Base-by-base conservation (phyloP, 2,329 filamentous ascomycete species). In the Cladosporium velox region DNA sequence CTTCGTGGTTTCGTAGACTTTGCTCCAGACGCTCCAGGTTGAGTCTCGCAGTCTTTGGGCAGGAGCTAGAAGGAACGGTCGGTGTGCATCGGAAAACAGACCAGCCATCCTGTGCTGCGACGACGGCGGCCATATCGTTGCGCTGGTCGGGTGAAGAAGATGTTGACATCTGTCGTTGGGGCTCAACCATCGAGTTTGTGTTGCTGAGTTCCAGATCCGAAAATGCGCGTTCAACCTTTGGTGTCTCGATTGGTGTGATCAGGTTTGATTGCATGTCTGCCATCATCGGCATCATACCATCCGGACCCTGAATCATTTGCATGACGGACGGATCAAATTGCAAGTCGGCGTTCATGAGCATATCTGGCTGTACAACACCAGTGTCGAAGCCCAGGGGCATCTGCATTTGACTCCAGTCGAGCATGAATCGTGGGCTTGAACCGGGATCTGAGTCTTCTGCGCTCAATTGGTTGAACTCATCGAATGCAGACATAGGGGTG, bases 31-130 rank as follows among this genome's bases (percentile, higher is more conserved):
- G 78, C 68, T 85, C 83, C 12, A 86, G 77, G 67, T 85, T 84
- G 59, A 83, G 73, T 64, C 77, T 78, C 18, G 83, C 83, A 3
- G 83, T 85, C 59, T 80, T 81, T 21, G 83, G 83, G 70, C 83
- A 84, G 28, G 79, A 79, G 63, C 77, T 80, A 3, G 82, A 81
- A 15, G 82, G 78, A 52, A 83, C 78, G 26, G 80, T 78, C 18
- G 82, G 82, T 15, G 80, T 83, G 72, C 83, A 86, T 47, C 82
- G 79, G 69, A 85, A 85, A 7, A 81, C 81, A 4, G 80, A 82
- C 83, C 83, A 85, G 8, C 79, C 80, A 66, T 85, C 82, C 65
- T 84, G 83, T 32, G 82, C 82, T 24, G 81, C 78, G 51, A 84
- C 76, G 57, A 84, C 82, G 6, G 81, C 81, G 52, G 80, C 79